Conservation (phyloP, 225 moss, liverwort and hornwort genomes). For the Ulota crispa region DNA sequence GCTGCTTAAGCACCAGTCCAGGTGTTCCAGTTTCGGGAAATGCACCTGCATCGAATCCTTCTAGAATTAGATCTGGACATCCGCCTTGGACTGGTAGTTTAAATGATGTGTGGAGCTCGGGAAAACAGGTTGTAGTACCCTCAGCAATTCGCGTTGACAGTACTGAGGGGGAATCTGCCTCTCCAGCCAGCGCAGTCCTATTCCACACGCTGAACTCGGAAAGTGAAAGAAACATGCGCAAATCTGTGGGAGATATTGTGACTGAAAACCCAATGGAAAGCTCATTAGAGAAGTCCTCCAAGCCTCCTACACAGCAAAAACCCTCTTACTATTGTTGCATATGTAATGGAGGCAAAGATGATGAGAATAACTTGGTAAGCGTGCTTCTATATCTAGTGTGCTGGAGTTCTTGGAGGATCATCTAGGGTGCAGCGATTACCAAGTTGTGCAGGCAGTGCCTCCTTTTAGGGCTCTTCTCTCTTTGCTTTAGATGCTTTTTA, state of each 20-base stretch:
- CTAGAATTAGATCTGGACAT: slow-evolving; percentile 1
- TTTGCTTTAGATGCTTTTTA: slow-evolving; percentile 1
- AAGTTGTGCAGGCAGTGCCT: neutral
- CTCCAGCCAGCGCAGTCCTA: slow-evolving; percentile 23
- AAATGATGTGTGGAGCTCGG: slow-evolving; percentile 1
- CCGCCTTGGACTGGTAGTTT: slow-evolving; percentile 13
- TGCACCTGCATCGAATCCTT: slow-evolving; percentile 7
- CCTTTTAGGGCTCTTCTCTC: neutral
- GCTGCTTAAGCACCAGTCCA: slow-evolving; percentile 10
- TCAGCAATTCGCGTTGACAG: slow-evolving; percentile 13
- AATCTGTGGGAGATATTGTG: slow-evolving; percentile 13
- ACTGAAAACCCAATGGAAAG: slow-evolving; percentile 18
- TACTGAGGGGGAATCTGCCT: neutral
- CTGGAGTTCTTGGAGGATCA: slow-evolving; percentile 3
- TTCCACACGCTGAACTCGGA: slow-evolving; percentile 7
- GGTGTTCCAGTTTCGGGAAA: slow-evolving; percentile 20
- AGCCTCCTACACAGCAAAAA: slow-evolving; percentile 11
- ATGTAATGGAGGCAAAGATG: slow-evolving; percentile 65
- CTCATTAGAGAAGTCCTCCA: slow-evolving; percentile 27
- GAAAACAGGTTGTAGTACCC: neutral
- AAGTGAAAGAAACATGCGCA: slow-evolving; percentile 6
- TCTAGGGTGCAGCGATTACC: neutral
- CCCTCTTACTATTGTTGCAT: slow-evolving; percentile 56
- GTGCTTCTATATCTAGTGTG: neutral
- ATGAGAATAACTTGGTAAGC: slow-evolving; percentile 51